phyloP scores from a whole-genome alignment of 345 rosid genomes.

The Salix arbutifolia region DNA sequence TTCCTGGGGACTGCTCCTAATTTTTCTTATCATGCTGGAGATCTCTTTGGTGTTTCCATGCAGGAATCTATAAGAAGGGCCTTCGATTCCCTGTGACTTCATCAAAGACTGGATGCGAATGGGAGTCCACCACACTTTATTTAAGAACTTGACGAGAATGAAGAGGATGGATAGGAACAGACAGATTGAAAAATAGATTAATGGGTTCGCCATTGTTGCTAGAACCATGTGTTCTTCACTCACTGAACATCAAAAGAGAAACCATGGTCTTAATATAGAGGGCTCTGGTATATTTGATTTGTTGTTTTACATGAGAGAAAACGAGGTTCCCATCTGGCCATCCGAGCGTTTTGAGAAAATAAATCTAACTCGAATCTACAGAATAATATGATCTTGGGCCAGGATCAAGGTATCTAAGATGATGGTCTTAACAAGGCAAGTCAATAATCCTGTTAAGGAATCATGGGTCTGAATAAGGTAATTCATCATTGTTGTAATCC shows the following conservation, averaged over 20 bases:
- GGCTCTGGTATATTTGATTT: not conserved
- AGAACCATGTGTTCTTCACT: not conserved
- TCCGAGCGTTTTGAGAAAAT: too few species aligned
- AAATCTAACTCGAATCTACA: too few species aligned
- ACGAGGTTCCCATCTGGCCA: not conserved
- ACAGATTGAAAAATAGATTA: not conserved
- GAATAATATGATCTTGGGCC: too few species aligned
- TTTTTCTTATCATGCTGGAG: not conserved
- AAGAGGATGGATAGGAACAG: not conserved
- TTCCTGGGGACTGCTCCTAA: slow-evolving; percentile 1
- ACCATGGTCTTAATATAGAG: not conserved
- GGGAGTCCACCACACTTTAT: slow-evolving; percentile 8
- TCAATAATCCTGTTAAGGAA: too few species aligned
- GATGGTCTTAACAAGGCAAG: too few species aligned
- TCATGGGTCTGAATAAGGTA: too few species aligned
- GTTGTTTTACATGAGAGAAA: not conserved
- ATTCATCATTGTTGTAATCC: too few species aligned
- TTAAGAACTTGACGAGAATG: not conserved
- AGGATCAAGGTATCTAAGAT: too few species aligned
- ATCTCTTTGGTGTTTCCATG: slow-evolving; percentile 13
- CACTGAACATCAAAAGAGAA: not conserved
- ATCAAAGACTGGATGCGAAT: not conserved
- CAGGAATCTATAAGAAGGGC: slow-evolving; percentile 15
- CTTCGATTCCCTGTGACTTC: slow-evolving; percentile 14
- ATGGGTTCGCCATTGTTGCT: not conserved